These are phyloP conservation scores for Ceratocystis ficicola DNA, from an alignment of 2,329 filamentous ascomycete species.

Conservation along the genomic window DNA sequence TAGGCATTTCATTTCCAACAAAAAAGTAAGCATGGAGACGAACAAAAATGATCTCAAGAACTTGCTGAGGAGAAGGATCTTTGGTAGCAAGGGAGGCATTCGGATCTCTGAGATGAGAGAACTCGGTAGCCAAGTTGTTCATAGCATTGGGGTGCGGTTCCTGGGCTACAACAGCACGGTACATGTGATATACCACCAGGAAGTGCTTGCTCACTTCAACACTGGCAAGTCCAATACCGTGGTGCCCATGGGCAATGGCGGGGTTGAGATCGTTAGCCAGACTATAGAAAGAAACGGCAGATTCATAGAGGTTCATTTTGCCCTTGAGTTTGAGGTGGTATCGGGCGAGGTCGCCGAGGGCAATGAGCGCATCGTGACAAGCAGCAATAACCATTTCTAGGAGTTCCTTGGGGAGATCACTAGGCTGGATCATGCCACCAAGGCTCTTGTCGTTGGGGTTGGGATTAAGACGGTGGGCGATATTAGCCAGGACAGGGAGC, in stretches of 20 bases:
- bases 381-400: slow-evolving; percentile 53
- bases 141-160: slow-evolving; percentile 63
- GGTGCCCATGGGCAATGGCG: slow-evolving; percentile 67
- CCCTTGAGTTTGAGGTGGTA: slow-evolving; percentile 66
- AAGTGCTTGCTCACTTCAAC: slow-evolving; percentile 68
- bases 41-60: slow-evolving; percentile 69
- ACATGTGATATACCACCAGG: slow-evolving; percentile 77
- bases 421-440: slow-evolving; percentile 25
- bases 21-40: slow-evolving; percentile 77
- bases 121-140: slow-evolving; percentile 67
- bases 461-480: slow-evolving; percentile 25
- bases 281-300: slow-evolving; percentile 71
- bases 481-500: slow-evolving; percentile 39
- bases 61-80: slow-evolving; percentile 38
- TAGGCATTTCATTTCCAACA: slow-evolving; percentile 59
- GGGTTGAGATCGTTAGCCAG: slow-evolving; percentile 71
- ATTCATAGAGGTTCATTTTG: slow-evolving; percentile 64
- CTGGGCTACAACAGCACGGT: slow-evolving; percentile 64
- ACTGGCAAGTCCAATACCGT: slow-evolving; percentile 81
- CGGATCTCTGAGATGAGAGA: slow-evolving; percentile 39
- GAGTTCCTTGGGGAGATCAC: slow-evolving; percentile 38
- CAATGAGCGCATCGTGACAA: slow-evolving; percentile 72
- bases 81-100: slow-evolving; percentile 28
- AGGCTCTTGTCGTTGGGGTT: slow-evolving; percentile 5
- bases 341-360: slow-evolving; percentile 77